Evolutionary conservation across 345 rosid species (phyloP), one percentile per base, ranked within the genome.

Genomic region (Citrus trifoliata): DNA sequence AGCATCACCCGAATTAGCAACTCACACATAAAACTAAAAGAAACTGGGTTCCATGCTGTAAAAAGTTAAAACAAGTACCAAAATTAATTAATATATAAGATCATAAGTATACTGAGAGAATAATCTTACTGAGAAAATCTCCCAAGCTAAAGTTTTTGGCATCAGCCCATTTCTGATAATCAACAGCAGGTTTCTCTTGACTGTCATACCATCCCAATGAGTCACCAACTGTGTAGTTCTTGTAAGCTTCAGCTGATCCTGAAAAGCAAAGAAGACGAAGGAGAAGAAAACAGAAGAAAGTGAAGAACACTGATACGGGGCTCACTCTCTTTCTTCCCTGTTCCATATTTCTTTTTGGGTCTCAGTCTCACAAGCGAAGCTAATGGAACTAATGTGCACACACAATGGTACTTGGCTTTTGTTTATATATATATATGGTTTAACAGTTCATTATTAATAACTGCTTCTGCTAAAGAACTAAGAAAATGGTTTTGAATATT

Each of bases 131-230:
- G 81, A 96, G 97, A 82, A 96, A 93, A 89, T 96, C 98, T 74
- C 99, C 99, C 80, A 96, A 74, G 81, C 88, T 85, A 89, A 96
- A 96, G 78, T 81, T 80, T 76, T 93, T 91, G 80, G 78, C 62
- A 79, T 80, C 87, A 7, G 95, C 93, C 99, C 99, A 96, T 87
- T 93, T 91, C 85, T 89, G 97, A 85, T 91, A 94, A 80, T 94
- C 79, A 0, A 85, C 89, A 28, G 37, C 81, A 10, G 95, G 86
- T 81, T 88, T 93, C 78, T 88, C 86, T 56, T 78, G 83, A 32
- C 4, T 69, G 64, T 87, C 91, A 60, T 79, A 91, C 98, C 97
- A 94, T 4, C 99, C 98, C 65, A 86, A 75, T 6, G 96, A 85
- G 69, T 84, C 98, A 7, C 98, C 97, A 6, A 95, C 98, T 7